Conservation (phyloP, 2,329 filamentous ascomycete genomes). For the Ceratocystis huliohia region DNA sequence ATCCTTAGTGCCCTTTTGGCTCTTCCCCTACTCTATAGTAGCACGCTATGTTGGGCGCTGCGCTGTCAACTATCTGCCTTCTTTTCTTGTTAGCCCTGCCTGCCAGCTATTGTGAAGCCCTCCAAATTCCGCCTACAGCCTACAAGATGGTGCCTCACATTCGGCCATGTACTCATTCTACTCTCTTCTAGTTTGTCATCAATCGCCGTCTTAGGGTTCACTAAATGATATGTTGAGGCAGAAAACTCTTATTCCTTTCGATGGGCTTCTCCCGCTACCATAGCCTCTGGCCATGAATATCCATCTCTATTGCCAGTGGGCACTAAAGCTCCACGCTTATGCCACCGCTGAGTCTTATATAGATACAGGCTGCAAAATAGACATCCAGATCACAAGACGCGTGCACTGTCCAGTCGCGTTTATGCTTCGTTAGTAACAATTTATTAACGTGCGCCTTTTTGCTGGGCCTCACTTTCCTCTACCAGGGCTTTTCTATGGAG, state of each 20-base stretch:
- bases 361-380: not conserved
- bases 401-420: conserved; percentile 3
- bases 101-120: not conserved
- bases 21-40: too few species aligned
- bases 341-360: not conserved
- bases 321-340: not conserved
- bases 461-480: conserved; percentile 1
- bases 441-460: conserved; percentile 2
- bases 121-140: too few species aligned
- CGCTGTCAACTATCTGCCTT: too few species aligned
- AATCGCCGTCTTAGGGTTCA: too few species aligned
- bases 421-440: not conserved
- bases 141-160: too few species aligned
- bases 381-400: not conserved
- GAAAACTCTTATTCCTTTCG: too few species aligned
- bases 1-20: not conserved
- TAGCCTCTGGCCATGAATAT: not conserved
- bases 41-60: too few species aligned
- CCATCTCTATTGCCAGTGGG: not conserved
- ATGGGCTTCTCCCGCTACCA: too few species aligned
- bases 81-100: too few species aligned
- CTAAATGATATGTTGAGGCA: too few species aligned
- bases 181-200: too few species aligned
- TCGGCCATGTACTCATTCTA: too few species aligned
- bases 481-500: not conserved